Evolutionary conservation across 176 grass and related monocot genomes (phyloP).

Genomic region (Oryza meridionalis): DNA sequence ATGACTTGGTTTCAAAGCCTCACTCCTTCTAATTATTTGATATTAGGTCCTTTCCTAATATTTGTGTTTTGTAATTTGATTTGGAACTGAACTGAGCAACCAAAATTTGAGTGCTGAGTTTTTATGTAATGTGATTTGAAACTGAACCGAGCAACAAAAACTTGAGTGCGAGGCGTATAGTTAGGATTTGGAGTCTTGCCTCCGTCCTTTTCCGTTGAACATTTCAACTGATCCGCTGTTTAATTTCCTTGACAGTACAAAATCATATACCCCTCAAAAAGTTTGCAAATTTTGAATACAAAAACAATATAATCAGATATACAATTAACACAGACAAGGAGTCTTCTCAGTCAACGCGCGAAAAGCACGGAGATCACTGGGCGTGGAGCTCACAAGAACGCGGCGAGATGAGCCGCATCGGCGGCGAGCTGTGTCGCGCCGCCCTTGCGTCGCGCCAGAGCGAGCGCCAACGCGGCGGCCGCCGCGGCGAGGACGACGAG

Average conservation of each 20-base stretch:
- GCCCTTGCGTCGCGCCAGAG: slow-evolving; percentile 28
- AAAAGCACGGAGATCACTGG: background rate
- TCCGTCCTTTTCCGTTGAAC: too few relatives aligned
- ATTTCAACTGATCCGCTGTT: too few relatives aligned
- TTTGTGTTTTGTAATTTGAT: too few relatives aligned
- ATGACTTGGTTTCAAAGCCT: too few relatives aligned
- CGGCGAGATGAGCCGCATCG: background rate
- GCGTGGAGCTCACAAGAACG: background rate
- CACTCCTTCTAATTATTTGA: too few relatives aligned
- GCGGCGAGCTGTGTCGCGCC: slow-evolving; percentile 5
- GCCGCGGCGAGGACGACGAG: slow-evolving; percentile 54
- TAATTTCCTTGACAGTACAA: background rate
- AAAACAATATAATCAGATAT: too few relatives aligned
- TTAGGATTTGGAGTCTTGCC: background rate
- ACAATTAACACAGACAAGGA: background rate
- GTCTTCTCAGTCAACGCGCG: background rate
- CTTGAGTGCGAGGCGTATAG: background rate
- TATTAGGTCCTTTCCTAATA: too few relatives aligned
- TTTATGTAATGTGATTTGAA: too few relatives aligned
- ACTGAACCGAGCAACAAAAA: too few relatives aligned
- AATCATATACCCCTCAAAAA: background rate
- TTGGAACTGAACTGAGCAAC: too few relatives aligned
- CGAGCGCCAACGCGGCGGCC: slow-evolving; percentile 37
- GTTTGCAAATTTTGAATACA: background rate
- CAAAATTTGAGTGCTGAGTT: too few relatives aligned